These are phyloP conservation scores for Hyphopichia pseudoburtonii DNA, from an alignment of 1,139 yeast species.

Conservation along the genomic window DNA sequence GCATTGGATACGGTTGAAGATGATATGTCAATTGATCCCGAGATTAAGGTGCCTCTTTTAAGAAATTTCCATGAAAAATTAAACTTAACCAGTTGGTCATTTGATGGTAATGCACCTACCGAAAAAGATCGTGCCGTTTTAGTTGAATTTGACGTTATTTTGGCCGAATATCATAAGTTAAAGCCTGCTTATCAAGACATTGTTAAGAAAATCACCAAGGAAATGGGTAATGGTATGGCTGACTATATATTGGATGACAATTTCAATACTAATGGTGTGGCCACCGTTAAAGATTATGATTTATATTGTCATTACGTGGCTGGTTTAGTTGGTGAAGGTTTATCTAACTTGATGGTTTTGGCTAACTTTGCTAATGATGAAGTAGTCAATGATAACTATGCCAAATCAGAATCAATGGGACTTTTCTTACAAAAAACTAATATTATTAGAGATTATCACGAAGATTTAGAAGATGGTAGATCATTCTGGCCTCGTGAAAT, in stretches of 20 bases:
- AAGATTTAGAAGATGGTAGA: slow-evolving; percentile 88
- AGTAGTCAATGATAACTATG: slow-evolving; percentile 50
- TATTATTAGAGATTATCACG: slow-evolving; percentile 92
- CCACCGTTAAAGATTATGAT: slow-evolving; percentile 78
- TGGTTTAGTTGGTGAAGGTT: slow-evolving; percentile 95
- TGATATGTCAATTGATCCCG: slow-evolving; percentile 82
- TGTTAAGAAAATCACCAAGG: slow-evolving; percentile 68
- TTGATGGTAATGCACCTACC: slow-evolving; percentile 67
- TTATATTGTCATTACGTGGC: slow-evolving; percentile 96
- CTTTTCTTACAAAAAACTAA: slow-evolving; percentile 92
- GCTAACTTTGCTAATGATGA: slow-evolving; percentile 62
- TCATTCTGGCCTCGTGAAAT: slow-evolving; percentile 96
- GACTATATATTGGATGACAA: slow-evolving; percentile 80
- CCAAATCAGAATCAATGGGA: slow-evolving; percentile 85
- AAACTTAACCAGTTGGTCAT: slow-evolving; percentile 72
- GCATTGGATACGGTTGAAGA: slow-evolving; percentile 97
- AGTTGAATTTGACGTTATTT: slow-evolving; percentile 67
- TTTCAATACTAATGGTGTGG: slow-evolving; percentile 77
- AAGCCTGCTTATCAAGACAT: slow-evolving; percentile 78
- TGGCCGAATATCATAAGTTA: slow-evolving; percentile 70
- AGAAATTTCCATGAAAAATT: slow-evolving; percentile 67
- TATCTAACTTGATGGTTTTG: slow-evolving; percentile 73
- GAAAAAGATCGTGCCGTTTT: slow-evolving; percentile 83
- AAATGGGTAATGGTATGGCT: slow-evolving; percentile 99
- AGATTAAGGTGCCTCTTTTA: slow-evolving; percentile 71